phyloP scores from a whole-genome alignment of 495 filamentous ascomycete species.

The Xylaria venustula region DNA sequence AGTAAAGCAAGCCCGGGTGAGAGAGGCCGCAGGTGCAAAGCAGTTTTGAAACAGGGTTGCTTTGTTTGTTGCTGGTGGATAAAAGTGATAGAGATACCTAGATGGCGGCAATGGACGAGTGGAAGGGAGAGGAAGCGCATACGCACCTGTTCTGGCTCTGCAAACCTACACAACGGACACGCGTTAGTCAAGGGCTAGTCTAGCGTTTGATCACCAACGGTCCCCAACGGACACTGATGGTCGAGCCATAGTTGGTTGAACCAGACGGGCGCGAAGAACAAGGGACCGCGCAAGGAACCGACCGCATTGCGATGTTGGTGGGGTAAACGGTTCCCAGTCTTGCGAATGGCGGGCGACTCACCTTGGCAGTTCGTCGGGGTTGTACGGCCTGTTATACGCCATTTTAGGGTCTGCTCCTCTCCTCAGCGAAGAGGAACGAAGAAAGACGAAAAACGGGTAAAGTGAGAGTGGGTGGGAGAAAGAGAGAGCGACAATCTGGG shows the following conservation, averaged over 20 bases:
- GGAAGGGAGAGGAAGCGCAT: neutral
- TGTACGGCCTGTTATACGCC: conserved; percentile 92
- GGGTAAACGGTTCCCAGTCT: neutral
- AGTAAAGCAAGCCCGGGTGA: neutral
- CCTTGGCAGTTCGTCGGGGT: conserved; percentile 97
- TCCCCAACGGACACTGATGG: conserved; percentile 5
- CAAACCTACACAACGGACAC: conserved; percentile 61
- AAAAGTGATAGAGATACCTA: conserved; percentile 10
- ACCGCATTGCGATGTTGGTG: conserved; percentile 9
- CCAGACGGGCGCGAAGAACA: conserved; percentile 10
- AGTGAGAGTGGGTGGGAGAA: neutral
- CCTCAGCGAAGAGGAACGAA: conserved; percentile 6
- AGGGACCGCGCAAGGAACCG: neutral
- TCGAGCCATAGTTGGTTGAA: conserved; percentile 15
- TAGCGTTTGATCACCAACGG: conserved; percentile 18
- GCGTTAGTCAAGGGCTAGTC: conserved; percentile 17
- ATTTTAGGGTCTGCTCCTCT: conserved; percentile 46
- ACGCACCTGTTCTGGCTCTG: conserved; percentile 87
- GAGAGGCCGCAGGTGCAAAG: neutral
- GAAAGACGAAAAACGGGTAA: neutral
- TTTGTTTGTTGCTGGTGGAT: neutral
- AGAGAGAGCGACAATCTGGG: neutral
- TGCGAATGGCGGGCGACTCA: conserved; percentile 49
- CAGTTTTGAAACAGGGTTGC: neutral
- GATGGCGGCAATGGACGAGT: no score